Base-by-base conservation (phyloP, 2,329 filamentous ascomycete species). In the Fusarium sp. region DNA sequence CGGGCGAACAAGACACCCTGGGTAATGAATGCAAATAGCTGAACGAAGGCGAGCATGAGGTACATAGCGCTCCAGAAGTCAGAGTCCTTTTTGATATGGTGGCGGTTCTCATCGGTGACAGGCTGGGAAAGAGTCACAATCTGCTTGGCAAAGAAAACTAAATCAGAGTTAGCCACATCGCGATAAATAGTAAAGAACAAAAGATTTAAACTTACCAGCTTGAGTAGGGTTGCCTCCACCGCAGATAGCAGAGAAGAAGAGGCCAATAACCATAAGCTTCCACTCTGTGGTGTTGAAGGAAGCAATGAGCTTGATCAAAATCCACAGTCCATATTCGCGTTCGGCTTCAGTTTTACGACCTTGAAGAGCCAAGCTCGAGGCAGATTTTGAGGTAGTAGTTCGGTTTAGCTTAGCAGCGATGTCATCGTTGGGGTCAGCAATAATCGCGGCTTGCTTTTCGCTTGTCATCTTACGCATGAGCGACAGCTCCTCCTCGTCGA, bases 31-130 rank as follows among this genome's bases (percentile, higher is more conserved):
- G 90, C 84, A 55, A 94, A 78, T 62, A 97, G 88, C 75, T 92
- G 88, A 12, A 92, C 88, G 55, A 93, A 79, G 5, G 89, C 94
- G 56, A 98, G 84, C 86, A 97, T 94, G 68, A 94, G 85, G 79
- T 91, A 97, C 93, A 97, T 97, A 74, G 90, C 82, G 58, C 89
- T 90, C 93, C 93, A 98, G 78, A 97, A 97, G 76, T 93, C 89
- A 21, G 92, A 90, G 62, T 95, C 87, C 20, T 85, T 83, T 69
- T 91, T 88, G 53, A 97, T 84, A 55, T 88, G 79, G 29, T 77
- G 79, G 41, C 83, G 88, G 77, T 84, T 84, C 35, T 71, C 78
- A 18, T 81, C 79, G 26, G 84, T 87, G 21, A 90, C 70, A 13
- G 80, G 78, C 3, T 79, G 81, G 10, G 90, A 88, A 15, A 96